phyloP scores from a whole-genome alignment of 2,329 filamentous ascomycete genomes.

The Stachybotrys chlorohalonatus region DNA sequence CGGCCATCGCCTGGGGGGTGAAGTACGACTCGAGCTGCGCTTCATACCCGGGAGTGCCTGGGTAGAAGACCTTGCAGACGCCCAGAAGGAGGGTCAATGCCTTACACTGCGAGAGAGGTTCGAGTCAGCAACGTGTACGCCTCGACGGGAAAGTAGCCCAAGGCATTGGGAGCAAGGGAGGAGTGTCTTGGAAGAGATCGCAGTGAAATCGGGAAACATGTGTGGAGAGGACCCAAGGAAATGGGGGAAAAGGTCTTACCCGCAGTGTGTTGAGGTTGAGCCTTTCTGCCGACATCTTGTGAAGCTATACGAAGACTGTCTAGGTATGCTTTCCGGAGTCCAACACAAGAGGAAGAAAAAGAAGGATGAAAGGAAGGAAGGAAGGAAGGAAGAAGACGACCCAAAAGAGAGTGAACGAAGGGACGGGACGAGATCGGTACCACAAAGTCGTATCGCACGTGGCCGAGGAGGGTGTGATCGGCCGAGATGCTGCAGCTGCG shows the following conservation, averaged over 20 bases:
- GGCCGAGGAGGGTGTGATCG: background rate
- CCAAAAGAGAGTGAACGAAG: no score
- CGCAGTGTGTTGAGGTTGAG: background rate
- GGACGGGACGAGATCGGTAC: background rate
- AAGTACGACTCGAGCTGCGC: background rate
- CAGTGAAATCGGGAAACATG: background rate
- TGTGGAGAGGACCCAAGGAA: background rate
- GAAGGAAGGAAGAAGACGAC: no score
- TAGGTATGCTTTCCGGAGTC: no score
- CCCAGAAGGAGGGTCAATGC: background rate
- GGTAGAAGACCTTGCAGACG: background rate
- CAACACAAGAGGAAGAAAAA: background rate
- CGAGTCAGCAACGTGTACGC: background rate
- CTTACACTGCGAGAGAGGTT: background rate
- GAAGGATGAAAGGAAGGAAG: no score
- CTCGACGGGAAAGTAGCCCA: no score
- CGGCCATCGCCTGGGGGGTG: background rate
- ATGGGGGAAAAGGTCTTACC: background rate
- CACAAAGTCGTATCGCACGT: background rate
- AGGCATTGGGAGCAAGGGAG: background rate
- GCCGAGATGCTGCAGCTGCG: no score
- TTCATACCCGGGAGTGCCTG: background rate
- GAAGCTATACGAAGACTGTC: no score
- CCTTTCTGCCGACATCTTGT: background rate
- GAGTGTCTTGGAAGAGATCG: background rate